phyloP scores from a whole-genome alignment of 345 rosid genomes.

The Citrus sinensis region DNA sequence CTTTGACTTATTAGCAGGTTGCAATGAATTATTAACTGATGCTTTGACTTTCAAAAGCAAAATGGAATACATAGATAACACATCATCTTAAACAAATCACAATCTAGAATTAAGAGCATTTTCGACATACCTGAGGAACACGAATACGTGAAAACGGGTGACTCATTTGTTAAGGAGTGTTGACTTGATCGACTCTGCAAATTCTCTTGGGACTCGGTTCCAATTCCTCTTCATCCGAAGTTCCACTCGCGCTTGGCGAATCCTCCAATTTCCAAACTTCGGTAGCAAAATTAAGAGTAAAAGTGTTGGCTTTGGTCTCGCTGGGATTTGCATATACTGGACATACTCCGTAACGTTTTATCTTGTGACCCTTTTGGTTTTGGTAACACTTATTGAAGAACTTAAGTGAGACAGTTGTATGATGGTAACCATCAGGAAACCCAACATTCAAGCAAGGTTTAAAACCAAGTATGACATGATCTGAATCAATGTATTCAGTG shows the following conservation, averaged over 20 bases:
- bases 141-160: no score
- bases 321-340: neutral
- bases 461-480: neutral
- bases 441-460: neutral
- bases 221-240: neutral
- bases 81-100: no score
- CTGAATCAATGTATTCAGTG: neutral
- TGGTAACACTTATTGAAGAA: no score
- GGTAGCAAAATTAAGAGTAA: neutral
- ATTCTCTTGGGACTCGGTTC: no score
- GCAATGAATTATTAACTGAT: no score
- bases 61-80: no score
- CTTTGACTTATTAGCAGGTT: no score
- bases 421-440: neutral
- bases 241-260: neutral
- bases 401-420: neutral
- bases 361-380: neutral
- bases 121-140: no score
- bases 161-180: no score
- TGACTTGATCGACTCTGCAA: rapidly evolving
- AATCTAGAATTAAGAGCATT: no score
- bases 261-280: neutral
- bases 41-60: no score
- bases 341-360: neutral
- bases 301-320: neutral